These are phyloP conservation scores for Malus domestica DNA, from an alignment of 306 rosid genomes.

Conservation along the genomic window DNA sequence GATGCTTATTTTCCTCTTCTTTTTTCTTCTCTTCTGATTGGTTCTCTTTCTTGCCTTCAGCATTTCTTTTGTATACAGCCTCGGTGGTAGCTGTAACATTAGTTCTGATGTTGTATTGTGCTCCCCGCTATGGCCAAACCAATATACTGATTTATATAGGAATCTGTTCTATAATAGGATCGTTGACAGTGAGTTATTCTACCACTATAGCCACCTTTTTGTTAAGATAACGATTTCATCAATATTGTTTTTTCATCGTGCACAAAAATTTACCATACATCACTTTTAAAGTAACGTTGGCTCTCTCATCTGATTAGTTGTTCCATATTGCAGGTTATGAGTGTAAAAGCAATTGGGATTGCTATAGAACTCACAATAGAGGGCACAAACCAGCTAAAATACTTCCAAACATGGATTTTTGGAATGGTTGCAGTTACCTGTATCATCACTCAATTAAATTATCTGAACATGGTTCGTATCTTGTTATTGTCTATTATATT, in stretches of 20 bases:
- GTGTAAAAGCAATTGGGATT: slow-evolving; percentile 80
- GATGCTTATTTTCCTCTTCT: background rate
- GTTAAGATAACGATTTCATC: background rate
- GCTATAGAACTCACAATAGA: slow-evolving; percentile 80
- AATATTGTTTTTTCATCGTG: background rate
- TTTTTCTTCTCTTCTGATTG: background rate
- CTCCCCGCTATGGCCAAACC: slow-evolving; percentile 78
- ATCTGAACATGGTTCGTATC: slow-evolving; percentile 65
- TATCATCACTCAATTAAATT: slow-evolving; percentile 67
- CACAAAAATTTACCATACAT: background rate
- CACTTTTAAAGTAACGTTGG: background rate
- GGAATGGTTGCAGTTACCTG: slow-evolving; percentile 65
- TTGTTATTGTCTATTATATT: background rate
- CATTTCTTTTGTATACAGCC: slow-evolving; percentile 72
- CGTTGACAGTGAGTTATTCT: slow-evolving; percentile 58
- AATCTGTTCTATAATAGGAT: slow-evolving; percentile 76
- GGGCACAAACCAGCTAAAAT: slow-evolving; percentile 60
- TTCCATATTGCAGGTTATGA: slow-evolving; percentile 60
- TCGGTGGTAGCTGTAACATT: slow-evolving; percentile 50
- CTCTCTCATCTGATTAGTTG: background rate
- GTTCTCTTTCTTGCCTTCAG: slow-evolving; percentile 36
- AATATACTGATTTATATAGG: slow-evolving; percentile 63
- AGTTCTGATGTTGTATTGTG: slow-evolving; percentile 55
- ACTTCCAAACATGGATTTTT: slow-evolving; percentile 81
- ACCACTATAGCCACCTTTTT: background rate